Evolutionary conservation across 805 yeast species (phyloP), one percentile per base, ranked within the genome.

Genomic region (Yarrowia sp.): DNA sequence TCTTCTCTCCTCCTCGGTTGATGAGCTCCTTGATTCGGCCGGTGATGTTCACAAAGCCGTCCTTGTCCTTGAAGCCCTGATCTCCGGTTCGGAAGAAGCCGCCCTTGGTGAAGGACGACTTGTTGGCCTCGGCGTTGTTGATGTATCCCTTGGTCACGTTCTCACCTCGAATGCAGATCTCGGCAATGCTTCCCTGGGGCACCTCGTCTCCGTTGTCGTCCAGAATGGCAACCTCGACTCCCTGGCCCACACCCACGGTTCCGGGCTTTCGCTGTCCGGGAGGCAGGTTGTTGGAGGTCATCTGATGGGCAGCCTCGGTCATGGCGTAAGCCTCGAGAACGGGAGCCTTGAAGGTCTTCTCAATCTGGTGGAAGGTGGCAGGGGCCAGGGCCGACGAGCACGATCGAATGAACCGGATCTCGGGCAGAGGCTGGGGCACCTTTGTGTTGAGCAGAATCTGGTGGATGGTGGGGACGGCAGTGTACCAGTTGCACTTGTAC

Each of bases 221-320:
- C 56, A 88, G 77, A 67, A 89, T 84, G 16, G 82, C 85, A 36
- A 87, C 82, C 65, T 86, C 85, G 10, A 87, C 90, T 43, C 91
- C 91, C 72, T 86, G 88, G 9, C 91, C 90, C 70, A 83, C 86
- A 5, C 92, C 91, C 26, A 89, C 92, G 5, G 92, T 87, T 15
- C 92, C 91, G 10, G 91, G 86, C 77, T 84, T 85, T 71, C 91
- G 82, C 70, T 82, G 76, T 14, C 87, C 89, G 11, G 89, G 87
- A 45, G 91, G 90, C 50, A 88, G 77, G 72, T 85, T 83, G 77
- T 89, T 89, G 2, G 92, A 87, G 11, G 90, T 86, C 88, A 89
- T 89, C 76, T 89, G 92, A 76, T 89, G 92, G n/a, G 90, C 83
- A 1, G 91, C 91, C 75, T 89, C 93, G 1, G 92, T 89, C 91